phyloP scores from a whole-genome alignment of 352 stramenopile genomes.

The Phytophthora pisi region DNA sequence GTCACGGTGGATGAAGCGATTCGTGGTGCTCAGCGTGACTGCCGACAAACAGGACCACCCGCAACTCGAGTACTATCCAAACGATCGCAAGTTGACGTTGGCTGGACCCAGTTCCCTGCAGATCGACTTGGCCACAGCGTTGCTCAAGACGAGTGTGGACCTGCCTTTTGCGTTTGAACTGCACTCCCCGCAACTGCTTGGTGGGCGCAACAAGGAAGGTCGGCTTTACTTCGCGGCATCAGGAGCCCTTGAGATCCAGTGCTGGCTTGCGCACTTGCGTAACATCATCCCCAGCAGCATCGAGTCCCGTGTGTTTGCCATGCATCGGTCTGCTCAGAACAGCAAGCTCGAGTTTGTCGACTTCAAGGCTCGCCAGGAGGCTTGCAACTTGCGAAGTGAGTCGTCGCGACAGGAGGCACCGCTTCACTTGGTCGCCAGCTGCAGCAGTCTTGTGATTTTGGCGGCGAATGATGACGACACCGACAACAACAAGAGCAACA shows the following conservation, averaged over 20 bases:
- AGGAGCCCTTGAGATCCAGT: constrained; percentile 88
- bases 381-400: constrained; percentile 45
- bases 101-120: constrained; percentile 46
- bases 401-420: constrained; percentile 49
- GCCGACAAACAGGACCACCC: constrained; percentile 37
- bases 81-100: constrained; percentile 54
- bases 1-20: constrained; percentile 83
- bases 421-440: constrained; percentile 71
- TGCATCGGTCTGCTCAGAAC: constrained; percentile 70
- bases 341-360: constrained; percentile 70
- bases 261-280: constrained; percentile 87
- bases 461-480: constrained; percentile 25
- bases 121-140: constrained; percentile 64
- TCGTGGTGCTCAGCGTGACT: constrained; percentile 60
- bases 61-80: constrained; percentile 73
- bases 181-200: constrained; percentile 87
- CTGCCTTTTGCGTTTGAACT: constrained; percentile 89
- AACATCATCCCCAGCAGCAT: constrained; percentile 77
- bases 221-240: constrained; percentile 87
- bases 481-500: constrained; percentile 33
- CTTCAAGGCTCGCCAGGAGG: constrained; percentile 51
- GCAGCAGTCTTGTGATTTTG: constrained; percentile 36
- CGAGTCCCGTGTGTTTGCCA: constrained; percentile 78
- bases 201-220: constrained; percentile 86
- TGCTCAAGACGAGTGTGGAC: constrained; percentile 85